Conservation (phyloP, 2,329 filamentous ascomycete genomes). For the Diaporthe vexans region DNA sequence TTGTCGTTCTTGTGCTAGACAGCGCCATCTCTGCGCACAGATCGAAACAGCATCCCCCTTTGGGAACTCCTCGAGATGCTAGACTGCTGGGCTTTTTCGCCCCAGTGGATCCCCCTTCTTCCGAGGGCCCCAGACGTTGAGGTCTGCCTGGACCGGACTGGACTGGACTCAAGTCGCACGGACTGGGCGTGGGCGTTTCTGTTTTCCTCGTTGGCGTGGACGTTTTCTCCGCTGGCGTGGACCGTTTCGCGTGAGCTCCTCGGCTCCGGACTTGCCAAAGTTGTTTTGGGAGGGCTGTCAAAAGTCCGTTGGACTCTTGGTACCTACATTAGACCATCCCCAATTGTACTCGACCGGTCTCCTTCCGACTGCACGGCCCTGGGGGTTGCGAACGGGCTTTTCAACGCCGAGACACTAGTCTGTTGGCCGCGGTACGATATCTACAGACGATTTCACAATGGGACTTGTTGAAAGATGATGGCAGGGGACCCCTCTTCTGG, state of each 20-base stretch:
- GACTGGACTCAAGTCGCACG: conserved; percentile 6
- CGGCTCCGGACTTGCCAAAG: too few relatives aligned
- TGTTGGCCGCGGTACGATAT: not conserved
- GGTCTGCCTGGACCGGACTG: not conserved
- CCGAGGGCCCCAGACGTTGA: not conserved
- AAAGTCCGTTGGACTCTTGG: not conserved
- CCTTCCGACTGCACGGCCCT: not conserved
- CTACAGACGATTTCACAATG: not conserved
- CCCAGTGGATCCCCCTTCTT: not conserved
- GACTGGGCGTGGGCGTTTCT: not conserved
- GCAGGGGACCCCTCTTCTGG: conserved; percentile 6
- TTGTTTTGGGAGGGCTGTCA: not conserved
- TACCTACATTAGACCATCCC: not conserved
- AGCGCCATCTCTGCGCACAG: not conserved
- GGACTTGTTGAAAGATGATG: not conserved
- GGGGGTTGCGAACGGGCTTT: not conserved
- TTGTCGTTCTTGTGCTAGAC: not conserved
- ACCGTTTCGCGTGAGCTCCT: not conserved
- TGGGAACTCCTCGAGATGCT: not conserved
- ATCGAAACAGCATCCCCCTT: not conserved
- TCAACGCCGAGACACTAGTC: conserved; percentile 10
- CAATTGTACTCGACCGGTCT: not conserved
- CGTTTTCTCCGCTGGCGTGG: not conserved
- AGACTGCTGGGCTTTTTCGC: not conserved
- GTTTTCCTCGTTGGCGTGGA: not conserved